Conservation (phyloP, 1,139 yeast genomes). For the Meyerozyma elateridarum region DNA sequence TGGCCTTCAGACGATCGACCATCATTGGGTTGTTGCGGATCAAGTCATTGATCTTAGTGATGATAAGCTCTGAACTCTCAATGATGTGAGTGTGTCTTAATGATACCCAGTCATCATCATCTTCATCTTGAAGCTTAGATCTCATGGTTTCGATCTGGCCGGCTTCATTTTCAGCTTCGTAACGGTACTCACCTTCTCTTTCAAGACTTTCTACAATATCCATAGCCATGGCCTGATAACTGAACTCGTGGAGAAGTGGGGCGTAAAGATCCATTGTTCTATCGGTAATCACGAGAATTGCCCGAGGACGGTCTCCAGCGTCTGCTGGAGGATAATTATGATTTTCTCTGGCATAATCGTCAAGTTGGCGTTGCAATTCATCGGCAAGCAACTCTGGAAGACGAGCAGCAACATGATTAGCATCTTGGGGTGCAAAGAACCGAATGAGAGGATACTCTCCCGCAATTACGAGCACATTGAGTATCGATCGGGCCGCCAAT, state of each 20-base stretch:
- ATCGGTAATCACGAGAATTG: constrained; percentile 74
- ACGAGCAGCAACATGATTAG: constrained; percentile 50
- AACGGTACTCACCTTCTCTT: constrained; percentile 52
- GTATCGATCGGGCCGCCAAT: constrained; percentile 57
- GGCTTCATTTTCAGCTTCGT: constrained; percentile 55
- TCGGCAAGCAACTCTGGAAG: constrained; percentile 72
- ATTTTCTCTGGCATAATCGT: constrained; percentile 67
- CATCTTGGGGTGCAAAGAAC: constrained; percentile 52
- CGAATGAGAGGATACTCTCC: constrained; percentile 89
- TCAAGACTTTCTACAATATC: constrained; percentile 56
- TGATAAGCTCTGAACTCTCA: constrained; percentile 65
- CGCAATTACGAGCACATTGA: constrained; percentile 68
- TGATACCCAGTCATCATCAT: constrained; percentile 71
- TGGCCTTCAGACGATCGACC: constrained; percentile 59
- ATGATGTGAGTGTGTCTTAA: constrained; percentile 74
- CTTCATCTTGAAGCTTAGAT: constrained; percentile 40
- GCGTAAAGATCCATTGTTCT: constrained; percentile 79
- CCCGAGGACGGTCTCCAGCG: constrained; percentile 55
- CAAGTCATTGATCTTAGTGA: constrained; percentile 60
- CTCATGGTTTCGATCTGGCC: constrained; percentile 47
- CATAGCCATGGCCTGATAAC: constrained; percentile 91
- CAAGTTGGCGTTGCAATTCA: constrained; percentile 66
- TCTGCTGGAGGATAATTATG: constrained; percentile 60
- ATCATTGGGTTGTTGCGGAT: constrained; percentile 68
- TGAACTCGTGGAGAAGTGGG: constrained; percentile 84